These are phyloP conservation scores for Aspergillus tamarii DNA, from an alignment of 2,329 filamentous ascomycete species.

Conservation along the genomic window DNA sequence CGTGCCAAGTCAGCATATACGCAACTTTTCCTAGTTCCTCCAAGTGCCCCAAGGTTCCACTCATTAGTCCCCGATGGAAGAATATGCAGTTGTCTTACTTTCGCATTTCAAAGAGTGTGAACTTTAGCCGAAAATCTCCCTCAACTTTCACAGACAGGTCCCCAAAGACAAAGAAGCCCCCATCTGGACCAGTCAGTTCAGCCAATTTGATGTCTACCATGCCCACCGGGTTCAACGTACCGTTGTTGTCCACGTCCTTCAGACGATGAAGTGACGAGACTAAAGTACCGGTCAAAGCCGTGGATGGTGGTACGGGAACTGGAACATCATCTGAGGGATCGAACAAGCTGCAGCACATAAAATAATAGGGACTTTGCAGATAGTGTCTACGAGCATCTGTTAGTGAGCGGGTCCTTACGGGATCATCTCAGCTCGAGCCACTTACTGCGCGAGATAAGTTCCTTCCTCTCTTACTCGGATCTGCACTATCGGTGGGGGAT, in stretches of 20 bases:
- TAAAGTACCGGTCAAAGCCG: constrained; percentile 69
- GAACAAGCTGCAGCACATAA: constrained; percentile 62
- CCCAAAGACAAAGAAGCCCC: constrained; percentile 88
- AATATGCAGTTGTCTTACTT: constrained; percentile 48
- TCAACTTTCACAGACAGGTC: constrained; percentile 79
- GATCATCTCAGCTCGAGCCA: constrained; percentile 17
- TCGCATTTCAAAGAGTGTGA: constrained; percentile 75
- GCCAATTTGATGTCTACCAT: not conserved
- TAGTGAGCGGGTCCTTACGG: constrained; percentile 16
- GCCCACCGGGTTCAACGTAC: constrained; percentile 37
- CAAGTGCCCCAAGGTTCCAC: not conserved
- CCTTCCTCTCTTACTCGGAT: constrained; percentile 57
- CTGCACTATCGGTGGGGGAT: constrained; percentile 81
- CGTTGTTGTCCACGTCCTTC: constrained; percentile 73
- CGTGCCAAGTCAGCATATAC: constrained; percentile 21
- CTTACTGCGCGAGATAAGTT: constrained; percentile 63
- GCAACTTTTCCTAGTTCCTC: not conserved
- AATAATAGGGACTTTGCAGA: constrained; percentile 67
- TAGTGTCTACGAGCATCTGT: constrained; percentile 52
- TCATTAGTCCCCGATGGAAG: not conserved
- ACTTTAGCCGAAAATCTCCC: constrained; percentile 73
- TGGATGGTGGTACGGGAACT: constrained; percentile 49
- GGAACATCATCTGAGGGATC: constrained; percentile 52
- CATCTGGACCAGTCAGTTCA: constrained; percentile 53
- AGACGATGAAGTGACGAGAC: constrained; percentile 81